These are phyloP conservation scores for Flagelloscypha sp. DNA, from an alignment of 768 basidiomycete species.

Conservation along the genomic window DNA sequence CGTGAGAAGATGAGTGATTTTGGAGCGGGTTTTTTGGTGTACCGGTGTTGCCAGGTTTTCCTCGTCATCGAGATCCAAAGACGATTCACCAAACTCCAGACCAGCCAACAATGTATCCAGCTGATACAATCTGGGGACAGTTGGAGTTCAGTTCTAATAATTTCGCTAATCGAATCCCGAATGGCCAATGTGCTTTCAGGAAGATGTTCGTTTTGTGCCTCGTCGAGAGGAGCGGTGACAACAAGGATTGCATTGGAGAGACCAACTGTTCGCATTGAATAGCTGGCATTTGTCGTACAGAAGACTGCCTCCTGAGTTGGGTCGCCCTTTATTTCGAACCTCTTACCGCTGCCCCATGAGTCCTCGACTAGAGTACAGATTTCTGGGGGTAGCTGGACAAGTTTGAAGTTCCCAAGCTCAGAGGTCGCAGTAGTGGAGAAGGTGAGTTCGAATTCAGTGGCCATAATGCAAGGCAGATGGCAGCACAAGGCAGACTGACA, in stretches of 20 bases:
- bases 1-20: not conserved
- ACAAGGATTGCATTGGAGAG: constrained; percentile 85
- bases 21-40: too few relatives aligned
- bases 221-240: constrained; percentile 39
- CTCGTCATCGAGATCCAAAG: constrained; percentile 39
- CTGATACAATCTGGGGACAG: constrained; percentile 71
- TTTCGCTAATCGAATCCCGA: constrained; percentile 72
- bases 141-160: constrained; percentile 74
- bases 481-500: too few relatives aligned
- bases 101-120: constrained; percentile 54
- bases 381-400: constrained; percentile 69
- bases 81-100: constrained; percentile 60
- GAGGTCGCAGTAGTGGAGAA: constrained; percentile 42
- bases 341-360: constrained; percentile 31
- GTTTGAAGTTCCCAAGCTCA: constrained; percentile 51
- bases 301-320: constrained; percentile 81
- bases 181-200: constrained; percentile 49
- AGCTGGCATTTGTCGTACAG: constrained; percentile 78
- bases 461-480: constrained; percentile 13
- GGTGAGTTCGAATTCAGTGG: constrained; percentile 40
- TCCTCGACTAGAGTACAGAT: constrained; percentile 54
- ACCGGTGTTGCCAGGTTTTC: too few relatives aligned
- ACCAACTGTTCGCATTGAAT: constrained; percentile 72
- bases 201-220: constrained; percentile 16
- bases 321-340: constrained; percentile 75